These are phyloP conservation scores for Thermothelomyces thermophilus DNA, from an alignment of 2,329 filamentous ascomycete species.

Conservation along the genomic window DNA sequence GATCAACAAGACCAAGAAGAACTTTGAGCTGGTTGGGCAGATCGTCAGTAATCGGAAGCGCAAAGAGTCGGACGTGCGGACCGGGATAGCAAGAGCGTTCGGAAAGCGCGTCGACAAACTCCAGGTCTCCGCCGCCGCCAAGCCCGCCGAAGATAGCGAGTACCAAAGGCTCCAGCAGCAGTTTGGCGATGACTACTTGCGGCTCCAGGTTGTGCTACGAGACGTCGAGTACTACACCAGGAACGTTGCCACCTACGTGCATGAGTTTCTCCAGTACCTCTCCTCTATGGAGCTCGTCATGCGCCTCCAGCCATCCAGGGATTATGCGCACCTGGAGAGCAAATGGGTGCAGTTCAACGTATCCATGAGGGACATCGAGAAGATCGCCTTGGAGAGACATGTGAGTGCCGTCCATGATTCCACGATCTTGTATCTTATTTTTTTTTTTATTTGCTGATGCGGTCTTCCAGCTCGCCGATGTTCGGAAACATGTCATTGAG, in stretches of 20 bases:
- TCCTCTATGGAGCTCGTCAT: conserved; percentile 79
- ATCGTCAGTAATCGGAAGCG: conserved; percentile 71
- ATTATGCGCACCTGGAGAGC: conserved; percentile 74
- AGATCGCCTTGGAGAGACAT: conserved; percentile 77
- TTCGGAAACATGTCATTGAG: conserved; percentile 77
- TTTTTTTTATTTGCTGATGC: conserved; percentile 22
- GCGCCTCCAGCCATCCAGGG: conserved; percentile 60
- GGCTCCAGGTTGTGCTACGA: conserved; percentile 83
- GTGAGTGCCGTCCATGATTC: conserved; percentile 40
- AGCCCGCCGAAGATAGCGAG: conserved; percentile 67
- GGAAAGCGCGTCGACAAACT: conserved; percentile 83
- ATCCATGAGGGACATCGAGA: conserved; percentile 78
- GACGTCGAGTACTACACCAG: conserved; percentile 91
- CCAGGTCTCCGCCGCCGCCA: conserved; percentile 50
- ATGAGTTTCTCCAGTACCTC: conserved; percentile 73
- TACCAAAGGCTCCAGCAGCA: conserved; percentile 78
- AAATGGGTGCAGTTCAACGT: conserved; percentile 92
- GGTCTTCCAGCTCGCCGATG: conserved; percentile 48
- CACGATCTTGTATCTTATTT: not conserved
- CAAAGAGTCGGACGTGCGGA: conserved; percentile 80
- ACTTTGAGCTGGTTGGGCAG: conserved; percentile 84
- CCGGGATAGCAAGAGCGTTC: conserved; percentile 82
- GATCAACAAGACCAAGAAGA: conserved; percentile 94
- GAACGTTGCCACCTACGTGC: conserved; percentile 72
- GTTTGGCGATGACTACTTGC: conserved; percentile 87